Percentiles rank a stretch among this genome's conserved stretches.
phyloP scores from a whole-genome alignment of 352 stramenopile genomes.

The Pythium guiyangense region DNA sequence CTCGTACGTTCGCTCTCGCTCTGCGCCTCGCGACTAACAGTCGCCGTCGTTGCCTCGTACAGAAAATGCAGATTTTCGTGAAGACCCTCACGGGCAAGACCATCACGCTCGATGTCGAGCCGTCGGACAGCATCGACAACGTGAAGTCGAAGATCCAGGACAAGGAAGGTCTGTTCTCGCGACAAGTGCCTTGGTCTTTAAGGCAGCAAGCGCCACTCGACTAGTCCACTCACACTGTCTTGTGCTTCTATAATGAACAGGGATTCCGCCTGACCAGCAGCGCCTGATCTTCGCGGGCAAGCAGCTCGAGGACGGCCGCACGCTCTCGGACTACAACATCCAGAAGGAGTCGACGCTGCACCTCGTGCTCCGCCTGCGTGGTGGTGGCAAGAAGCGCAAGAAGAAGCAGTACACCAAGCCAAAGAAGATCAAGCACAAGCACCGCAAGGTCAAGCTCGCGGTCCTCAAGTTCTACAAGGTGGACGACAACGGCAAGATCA shows the following conservation, averaged over 20 bases:
- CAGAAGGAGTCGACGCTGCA: conserved; percentile 97
- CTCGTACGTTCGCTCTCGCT: neutral
- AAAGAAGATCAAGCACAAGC: conserved; percentile 98
- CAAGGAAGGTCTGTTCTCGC: conserved; percentile 93
- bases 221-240: too few relatives aligned
- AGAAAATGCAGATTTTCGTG: conserved; percentile 95
- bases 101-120: conserved; percentile 99
- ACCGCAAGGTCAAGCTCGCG: conserved; percentile 97
- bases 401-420: conserved; percentile 99
- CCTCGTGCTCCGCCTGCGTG: conserved; percentile 95
- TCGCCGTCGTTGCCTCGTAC: conserved; percentile 8
- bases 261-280: conserved; percentile 99
- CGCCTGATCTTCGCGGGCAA: conserved; percentile 99
- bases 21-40: conserved; percentile 9
- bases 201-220: accelerated
- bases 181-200: conserved; percentile 18
- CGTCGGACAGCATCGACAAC: conserved; percentile 99
- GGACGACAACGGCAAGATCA: conserved; percentile 95
- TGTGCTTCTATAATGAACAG: conserved; percentile 17
- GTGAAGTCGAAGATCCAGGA: conserved; percentile 99
- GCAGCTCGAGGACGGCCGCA: conserved; percentile 97
- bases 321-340: conserved; percentile 93
- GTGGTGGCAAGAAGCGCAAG: conserved; percentile 98
- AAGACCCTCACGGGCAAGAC: conserved; percentile 98
- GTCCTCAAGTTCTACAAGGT: conserved; percentile 98